Evolutionary conservation across 139 green algal species (phyloP).

Genomic region (Limnomonas spitsbergensis): DNA sequence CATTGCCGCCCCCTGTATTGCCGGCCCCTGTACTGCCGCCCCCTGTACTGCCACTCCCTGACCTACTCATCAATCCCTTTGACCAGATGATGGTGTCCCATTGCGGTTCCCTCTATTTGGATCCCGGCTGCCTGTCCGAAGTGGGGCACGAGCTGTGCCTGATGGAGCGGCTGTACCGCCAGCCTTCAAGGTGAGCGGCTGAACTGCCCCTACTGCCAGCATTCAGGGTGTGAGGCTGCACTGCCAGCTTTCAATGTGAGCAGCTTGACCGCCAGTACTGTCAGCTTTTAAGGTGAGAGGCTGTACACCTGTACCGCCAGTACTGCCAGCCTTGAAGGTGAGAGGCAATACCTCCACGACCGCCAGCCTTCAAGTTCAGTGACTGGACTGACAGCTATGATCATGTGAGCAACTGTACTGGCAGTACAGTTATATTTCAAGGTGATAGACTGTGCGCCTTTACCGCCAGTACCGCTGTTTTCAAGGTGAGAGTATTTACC

Average conservation of each 20-base stretch:
- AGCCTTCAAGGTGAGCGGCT: not conserved
- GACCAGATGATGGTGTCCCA: constrained; percentile 57
- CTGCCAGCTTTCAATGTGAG: not conserved
- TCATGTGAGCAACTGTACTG: too few relatives aligned
- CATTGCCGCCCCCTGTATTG: not conserved
- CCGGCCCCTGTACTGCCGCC: not conserved
- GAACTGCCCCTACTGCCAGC: not conserved
- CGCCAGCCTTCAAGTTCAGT: too few relatives aligned
- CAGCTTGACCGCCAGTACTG: too few relatives aligned
- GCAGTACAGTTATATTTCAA: too few relatives aligned
- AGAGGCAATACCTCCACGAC: too few relatives aligned
- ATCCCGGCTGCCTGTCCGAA: constrained; percentile 28
- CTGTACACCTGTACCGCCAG: too few relatives aligned
- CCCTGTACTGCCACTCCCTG: not conserved
- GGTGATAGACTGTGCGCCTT: too few relatives aligned
- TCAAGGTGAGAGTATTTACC: too few relatives aligned
- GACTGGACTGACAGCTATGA: too few relatives aligned
- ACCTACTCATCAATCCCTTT: not conserved
- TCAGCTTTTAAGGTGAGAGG: not conserved
- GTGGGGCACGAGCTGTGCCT: constrained; percentile 2
- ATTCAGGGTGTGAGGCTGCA: not conserved
- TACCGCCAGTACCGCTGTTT: too few relatives aligned
- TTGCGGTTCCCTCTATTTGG: constrained; percentile 71
- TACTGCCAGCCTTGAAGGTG: too few relatives aligned
- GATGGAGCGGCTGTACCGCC: not conserved